Percentiles rank a stretch among this genome's conserved stretches.
These are phyloP conservation scores for Martiniozyma asiatica DNA, from an alignment of 1,139 yeast genomes.

Conservation along the genomic window DNA sequence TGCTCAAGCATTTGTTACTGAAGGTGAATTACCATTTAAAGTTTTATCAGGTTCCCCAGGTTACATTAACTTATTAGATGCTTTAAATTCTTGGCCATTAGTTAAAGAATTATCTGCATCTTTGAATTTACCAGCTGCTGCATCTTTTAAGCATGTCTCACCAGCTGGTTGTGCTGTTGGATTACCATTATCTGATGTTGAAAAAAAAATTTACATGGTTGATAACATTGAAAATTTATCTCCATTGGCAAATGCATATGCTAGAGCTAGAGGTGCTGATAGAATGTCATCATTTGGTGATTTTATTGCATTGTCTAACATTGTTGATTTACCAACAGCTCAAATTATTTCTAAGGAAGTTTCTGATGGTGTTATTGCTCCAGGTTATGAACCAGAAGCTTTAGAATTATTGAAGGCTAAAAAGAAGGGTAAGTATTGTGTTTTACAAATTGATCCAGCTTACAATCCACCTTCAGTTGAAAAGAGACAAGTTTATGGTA, in stretches of 20 bases:
- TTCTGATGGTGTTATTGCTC: slow-evolving; percentile 97
- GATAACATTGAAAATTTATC: slow-evolving; percentile 89
- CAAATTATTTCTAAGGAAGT: slow-evolving; percentile 95
- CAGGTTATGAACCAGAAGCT: slow-evolving; percentile 90
- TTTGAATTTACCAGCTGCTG: slow-evolving; percentile 94
- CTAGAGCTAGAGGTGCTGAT: slow-evolving; percentile 99
- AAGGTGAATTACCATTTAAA: slow-evolving; percentile 84
- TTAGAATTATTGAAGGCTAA: slow-evolving; percentile 77
- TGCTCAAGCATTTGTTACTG: slow-evolving; percentile 85
- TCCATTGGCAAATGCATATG: slow-evolving; percentile 95
- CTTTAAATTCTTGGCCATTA: slow-evolving; percentile 96
- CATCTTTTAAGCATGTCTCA: slow-evolving; percentile 95
- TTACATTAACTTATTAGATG: slow-evolving; percentile 90
- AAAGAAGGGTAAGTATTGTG: slow-evolving; percentile 96
- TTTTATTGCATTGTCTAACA: slow-evolving; percentile 92
- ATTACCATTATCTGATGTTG: slow-evolving; percentile 76
- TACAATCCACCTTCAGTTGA: slow-evolving; percentile 72
- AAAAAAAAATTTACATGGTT: slow-evolving; percentile 91
- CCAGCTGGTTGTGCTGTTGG: slow-evolving; percentile 99
- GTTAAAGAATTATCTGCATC: slow-evolving; percentile 94
- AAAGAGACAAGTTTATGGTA: slow-evolving; percentile 92
- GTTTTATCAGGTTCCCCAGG: slow-evolving; percentile 94
- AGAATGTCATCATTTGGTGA: slow-evolving; percentile 99
- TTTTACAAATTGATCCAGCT: slow-evolving; percentile 90
- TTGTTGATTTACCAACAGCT: slow-evolving; percentile 93